A percentile compares a stretch with the other conserved stretches of the same genome.
Conservation (phyloP, 2,329 filamentous ascomycete genomes). For the Aspergillus sp. region DNA sequence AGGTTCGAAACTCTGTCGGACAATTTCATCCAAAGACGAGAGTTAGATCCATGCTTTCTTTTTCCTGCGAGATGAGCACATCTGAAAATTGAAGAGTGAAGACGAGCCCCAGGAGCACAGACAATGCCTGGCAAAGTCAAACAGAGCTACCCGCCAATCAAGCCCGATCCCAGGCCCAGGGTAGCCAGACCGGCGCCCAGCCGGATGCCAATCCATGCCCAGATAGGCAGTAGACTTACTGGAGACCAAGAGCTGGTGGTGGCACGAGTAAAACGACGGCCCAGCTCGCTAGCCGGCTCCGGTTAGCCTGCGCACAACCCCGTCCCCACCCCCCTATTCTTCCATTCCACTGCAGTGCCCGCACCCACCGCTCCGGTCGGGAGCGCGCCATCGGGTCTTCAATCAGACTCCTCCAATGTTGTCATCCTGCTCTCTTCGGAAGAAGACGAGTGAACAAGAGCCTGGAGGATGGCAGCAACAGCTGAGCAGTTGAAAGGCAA, state of each 20-base stretch:
- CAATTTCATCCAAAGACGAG: background rate
- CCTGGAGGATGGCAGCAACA: too few species aligned
- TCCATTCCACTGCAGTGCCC: slow-evolving; percentile 9
- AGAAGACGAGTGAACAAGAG: background rate
- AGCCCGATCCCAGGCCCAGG: background rate
- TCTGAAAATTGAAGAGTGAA: background rate
- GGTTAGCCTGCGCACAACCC: background rate
- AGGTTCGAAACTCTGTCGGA: too few species aligned
- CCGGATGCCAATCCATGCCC: too few species aligned
- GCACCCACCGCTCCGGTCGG: slow-evolving; percentile 21
- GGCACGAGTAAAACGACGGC: background rate
- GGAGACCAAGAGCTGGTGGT: too few species aligned
- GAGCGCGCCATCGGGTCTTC: slow-evolving; percentile 5
- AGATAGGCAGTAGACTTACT: too few species aligned
- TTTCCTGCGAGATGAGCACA: background rate
- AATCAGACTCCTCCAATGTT: background rate
- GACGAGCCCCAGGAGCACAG: background rate
- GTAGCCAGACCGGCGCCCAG: too few species aligned
- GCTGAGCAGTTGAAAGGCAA: too few species aligned
- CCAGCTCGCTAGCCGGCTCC: slow-evolving; percentile 12
- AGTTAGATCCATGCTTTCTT: background rate
- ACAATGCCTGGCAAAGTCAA: background rate
- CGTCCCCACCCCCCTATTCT: background rate
- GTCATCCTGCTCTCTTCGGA: background rate
- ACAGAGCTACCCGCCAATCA: background rate